These are phyloP conservation scores for Colletotrichum sp. DNA, from an alignment of 2,329 filamentous ascomycete genomes.

Conservation along the genomic window DNA sequence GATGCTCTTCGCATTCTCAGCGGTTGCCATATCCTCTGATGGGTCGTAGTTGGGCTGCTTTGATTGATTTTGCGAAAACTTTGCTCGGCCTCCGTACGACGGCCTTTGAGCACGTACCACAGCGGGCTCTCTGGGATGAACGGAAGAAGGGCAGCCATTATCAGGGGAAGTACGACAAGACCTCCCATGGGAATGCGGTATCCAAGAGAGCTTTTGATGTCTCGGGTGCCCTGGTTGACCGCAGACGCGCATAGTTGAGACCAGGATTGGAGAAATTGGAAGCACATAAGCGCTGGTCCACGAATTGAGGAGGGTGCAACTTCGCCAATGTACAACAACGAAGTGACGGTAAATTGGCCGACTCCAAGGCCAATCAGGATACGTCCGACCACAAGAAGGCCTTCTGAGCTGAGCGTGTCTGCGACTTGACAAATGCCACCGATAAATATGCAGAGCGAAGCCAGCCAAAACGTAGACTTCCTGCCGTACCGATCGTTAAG, in stretches of 20 bases:
- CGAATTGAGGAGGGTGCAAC: conserved; percentile 24
- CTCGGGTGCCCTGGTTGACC: conserved; percentile 23
- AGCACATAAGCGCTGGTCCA: conserved; percentile 28
- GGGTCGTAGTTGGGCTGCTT: conserved; percentile 24
- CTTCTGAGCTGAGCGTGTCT: not conserved
- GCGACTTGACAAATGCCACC: not conserved
- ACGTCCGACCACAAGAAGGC: not conserved
- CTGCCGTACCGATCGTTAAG: not conserved
- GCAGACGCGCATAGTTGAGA: conserved; percentile 26
- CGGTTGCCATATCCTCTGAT: not conserved
- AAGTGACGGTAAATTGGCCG: not conserved
- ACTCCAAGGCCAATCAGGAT: not conserved
- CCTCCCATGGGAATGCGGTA: not conserved
- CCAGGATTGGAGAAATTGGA: conserved; percentile 28
- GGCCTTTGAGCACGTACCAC: conserved; percentile 32
- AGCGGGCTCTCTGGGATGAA: conserved; percentile 22
- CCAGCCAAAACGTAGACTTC: not conserved
- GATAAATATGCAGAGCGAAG: not conserved
- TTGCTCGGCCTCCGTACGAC: conserved; percentile 26
- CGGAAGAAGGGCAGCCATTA: conserved; percentile 13
- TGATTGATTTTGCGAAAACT: conserved; percentile 34
- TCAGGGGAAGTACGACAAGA: conserved; percentile 16
- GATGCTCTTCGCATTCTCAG: not conserved
- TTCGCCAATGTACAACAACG: not conserved
- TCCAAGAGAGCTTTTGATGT: not conserved